Evolutionary conservation across 1,284 basidiomycete species (phyloP), one percentile per base, ranked within the genome.

Genomic region (Sphagnurus paluster): DNA sequence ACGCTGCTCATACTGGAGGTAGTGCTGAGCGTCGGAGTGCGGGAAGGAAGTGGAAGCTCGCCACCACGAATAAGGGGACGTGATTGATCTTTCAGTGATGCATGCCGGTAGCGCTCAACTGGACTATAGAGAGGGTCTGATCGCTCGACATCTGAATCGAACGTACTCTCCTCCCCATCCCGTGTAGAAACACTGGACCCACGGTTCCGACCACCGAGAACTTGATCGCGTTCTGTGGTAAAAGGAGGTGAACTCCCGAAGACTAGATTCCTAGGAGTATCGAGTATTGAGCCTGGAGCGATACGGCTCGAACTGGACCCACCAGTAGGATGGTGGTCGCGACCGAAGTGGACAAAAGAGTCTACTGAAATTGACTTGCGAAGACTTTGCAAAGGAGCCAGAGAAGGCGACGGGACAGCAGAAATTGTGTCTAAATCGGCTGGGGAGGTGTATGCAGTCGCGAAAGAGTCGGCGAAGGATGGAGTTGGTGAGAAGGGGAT

Each of bases 331-430:
- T 64, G 50, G 30, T 53, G 48, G 39, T 72, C 69, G 48, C 68
- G 74, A 49, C 67, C 71, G 57, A 74, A 69, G 35, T 66, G 68
- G 39, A 78, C 74, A 62, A 88, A 84, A 7, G 87, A 89, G 63
- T 89, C 87, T 49, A 82, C 84, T 19, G 87, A 89, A 50, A 85
- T 65, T 19, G 85, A 85, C 66, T 88, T 88, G 54, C 82, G 75
- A 42, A 87, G 74, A 50, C 58, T 67, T 44, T 70, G 65, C 20
- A 72, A 60, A 54, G 64, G 55, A 17, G 50, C 52, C 25, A 61
- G 42, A 49, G 62, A 60, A 10, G 57, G 46, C 30, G 54, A 38
- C 37, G 44, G 41, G 19, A 49, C 48, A 40, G 43, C 49, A 30
- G 49, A 25, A 32, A 51, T 39, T 13, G 46, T 47, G 42, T 50